Percentiles rank a stretch among this genome's conserved stretches.
Conservation (phyloP, 352 stramenopile species). For the Pythium apleroticum region DNA sequence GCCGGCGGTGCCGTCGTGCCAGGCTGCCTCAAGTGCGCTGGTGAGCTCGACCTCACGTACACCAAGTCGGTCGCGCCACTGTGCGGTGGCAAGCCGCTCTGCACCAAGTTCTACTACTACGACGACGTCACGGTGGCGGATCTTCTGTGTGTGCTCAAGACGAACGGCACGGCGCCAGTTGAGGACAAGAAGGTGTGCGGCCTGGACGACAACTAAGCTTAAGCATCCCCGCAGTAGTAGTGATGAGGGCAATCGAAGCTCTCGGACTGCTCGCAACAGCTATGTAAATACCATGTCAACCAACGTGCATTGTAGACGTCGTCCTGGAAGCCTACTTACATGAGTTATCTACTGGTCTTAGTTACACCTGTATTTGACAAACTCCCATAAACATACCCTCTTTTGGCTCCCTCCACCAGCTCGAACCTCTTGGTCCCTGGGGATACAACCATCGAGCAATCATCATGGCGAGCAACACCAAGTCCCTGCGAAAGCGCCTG, state of each 20-base stretch:
- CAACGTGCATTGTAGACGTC: too few species aligned
- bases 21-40: slow-evolving; percentile 11
- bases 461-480: slow-evolving; percentile 27
- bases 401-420: too few species aligned
- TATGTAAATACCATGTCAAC: slow-evolving; percentile 2
- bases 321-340: neutral
- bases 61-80: slow-evolving; percentile 21
- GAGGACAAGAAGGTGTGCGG: slow-evolving; percentile 18
- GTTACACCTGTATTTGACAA: too few species aligned
- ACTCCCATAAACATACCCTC: neutral
- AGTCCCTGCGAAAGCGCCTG: slow-evolving; percentile 68
- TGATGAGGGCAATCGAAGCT: neutral
- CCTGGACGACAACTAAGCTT: slow-evolving; percentile 25
- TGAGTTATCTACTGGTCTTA: neutral
- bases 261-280: neutral
- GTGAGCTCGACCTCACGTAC: slow-evolving; percentile 19
- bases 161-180: slow-evolving; percentile 25
- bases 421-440: too few species aligned
- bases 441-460: too few species aligned
- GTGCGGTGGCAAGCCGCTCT: slow-evolving; percentile 31
- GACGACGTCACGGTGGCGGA: slow-evolving; percentile 21
- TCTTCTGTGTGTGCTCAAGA: slow-evolving; percentile 27
- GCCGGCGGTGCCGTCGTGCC: too few species aligned
- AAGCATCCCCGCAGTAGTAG: too few species aligned
- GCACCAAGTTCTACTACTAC: slow-evolving; percentile 25